Evolutionary conservation across 1,139 yeast genomes (phyloP), one percentile per base, ranked within the genome.

Genomic region (Geotrichum citri-aurantii): DNA sequence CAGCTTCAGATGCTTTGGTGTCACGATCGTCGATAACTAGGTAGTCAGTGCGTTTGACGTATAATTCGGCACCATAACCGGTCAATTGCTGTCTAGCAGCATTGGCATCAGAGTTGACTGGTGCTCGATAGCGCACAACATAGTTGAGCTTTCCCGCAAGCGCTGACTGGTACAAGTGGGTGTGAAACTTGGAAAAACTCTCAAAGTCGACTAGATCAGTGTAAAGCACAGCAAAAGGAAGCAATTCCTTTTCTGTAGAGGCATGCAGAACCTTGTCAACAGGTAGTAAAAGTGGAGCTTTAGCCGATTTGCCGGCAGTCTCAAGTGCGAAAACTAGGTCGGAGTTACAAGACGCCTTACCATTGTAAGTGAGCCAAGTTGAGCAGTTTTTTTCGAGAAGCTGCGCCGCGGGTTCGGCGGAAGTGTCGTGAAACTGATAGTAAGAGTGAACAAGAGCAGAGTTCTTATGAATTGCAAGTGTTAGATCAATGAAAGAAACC

Each of bases 311-410:
- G 1, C 57, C 55, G 10, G 69, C 48, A 0, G 85, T 78, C 68
- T 82, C 81, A 56, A 88, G 73, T 0, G 95, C 93, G 71, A 80
- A 89, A 1, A 88, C 79, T 57, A 84, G 89, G 61, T 80, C 86
- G 1, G 82, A 75, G 12, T 86, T 81, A 67, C 95, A 88, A 65
- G 81, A 70, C 19, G 77, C 75, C 57, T 79, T 78, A 59, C 84
- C 82, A 62, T 79, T 69, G 61, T 69, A 79, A 59, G 75, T 69
- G 3, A 85, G 72, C 81, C 89, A 85, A 1, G 84, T 70, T 70
- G 61, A 55, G 46, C 62, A 55, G 40, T 52, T 31, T 1, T 68
- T 66, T 51, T 75, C 71, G 5, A 68, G 64, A 14, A 29, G 24
- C 12, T n/a, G 26, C n/a, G 37, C 27, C 21, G 60, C 62, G 1